Base-by-base conservation (phyloP, 768 basidiomycete genomes). In the Podaxis pistillaris region DNA sequence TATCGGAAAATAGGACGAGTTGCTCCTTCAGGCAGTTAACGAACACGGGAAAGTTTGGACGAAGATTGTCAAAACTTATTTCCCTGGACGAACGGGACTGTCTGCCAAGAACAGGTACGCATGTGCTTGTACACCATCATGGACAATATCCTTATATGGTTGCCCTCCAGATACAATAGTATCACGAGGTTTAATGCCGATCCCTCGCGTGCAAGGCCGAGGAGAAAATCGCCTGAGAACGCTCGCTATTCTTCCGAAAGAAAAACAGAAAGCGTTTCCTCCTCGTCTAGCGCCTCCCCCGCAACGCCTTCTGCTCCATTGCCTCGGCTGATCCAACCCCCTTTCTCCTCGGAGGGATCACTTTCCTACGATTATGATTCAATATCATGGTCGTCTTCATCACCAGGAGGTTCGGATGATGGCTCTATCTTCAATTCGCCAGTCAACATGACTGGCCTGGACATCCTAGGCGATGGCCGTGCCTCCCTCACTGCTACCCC, bases 21-120 rank as follows among this genome's bases (percentile, higher is more conserved):
- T 81, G 17, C 78, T 86, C n/a, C 72, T 86, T 22, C 76, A 78
- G 63, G 83, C 84, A 5, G 84, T 86, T 44, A 73, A 79, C 51
- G 78, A 80, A 59, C 82, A 85, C 62, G 84, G 84, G 19, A 85
- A 83, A 68, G 81, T 83, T 4, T 86, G 84, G 84, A 84, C 84
- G 0, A 85, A 84, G 68, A 86, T 86, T 50, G 84, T 84, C 37
- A 83, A 83, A 67, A 83, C 80, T 5, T 84, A 85, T 66, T 84
- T 86, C 71, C 84, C 84, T 52, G 84, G 84, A 4, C 76, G 84
- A 41, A 86, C 84, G 17, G 84, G 83, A 13, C 74, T 86, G 15
- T 82, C 83, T 2, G 84, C 84, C 15, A 86, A 85, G 76, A 86
- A 86, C 70, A 77, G 83, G 83, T 83, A 68, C 60, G 74, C 67